Evolutionary conservation across 768 basidiomycete species (phyloP).

Genomic region (Tephrocybe rancida): DNA sequence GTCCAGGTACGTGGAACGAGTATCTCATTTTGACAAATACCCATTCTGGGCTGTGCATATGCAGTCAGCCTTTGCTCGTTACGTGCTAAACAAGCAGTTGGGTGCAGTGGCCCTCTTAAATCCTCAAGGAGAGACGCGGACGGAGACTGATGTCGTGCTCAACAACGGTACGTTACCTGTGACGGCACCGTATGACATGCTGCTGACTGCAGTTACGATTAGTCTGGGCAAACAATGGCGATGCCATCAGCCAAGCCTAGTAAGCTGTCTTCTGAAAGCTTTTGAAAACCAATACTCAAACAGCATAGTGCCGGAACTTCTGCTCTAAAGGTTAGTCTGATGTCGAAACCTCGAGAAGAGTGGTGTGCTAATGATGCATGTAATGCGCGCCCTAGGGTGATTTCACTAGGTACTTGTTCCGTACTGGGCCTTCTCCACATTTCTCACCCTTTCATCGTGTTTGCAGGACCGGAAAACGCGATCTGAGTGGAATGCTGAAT

Average conservation of each 20-base stretch:
- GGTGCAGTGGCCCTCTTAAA: slow-evolving; percentile 70
- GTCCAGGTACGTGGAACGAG: slow-evolving; percentile 61
- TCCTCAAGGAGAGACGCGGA: slow-evolving; percentile 51
- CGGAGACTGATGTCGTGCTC: slow-evolving; percentile 72
- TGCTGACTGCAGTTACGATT: neutral
- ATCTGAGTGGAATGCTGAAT: slow-evolving; percentile 88
- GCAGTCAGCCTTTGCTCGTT: slow-evolving; percentile 89
- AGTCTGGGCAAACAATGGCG: slow-evolving; percentile 99
- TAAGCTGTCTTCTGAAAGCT: slow-evolving; percentile 39
- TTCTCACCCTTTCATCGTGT: slow-evolving; percentile 7
- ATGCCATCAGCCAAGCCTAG: slow-evolving; percentile 90
- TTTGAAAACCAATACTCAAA: neutral
- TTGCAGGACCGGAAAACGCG: slow-evolving; percentile 90
- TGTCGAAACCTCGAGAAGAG: neutral
- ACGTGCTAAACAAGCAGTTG: slow-evolving; percentile 75
- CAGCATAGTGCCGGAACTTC: slow-evolving; percentile 86
- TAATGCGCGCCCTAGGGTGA: slow-evolving; percentile 69
- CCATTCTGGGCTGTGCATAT: neutral
- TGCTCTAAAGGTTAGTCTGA: slow-evolving; percentile 77
- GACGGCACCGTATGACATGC: neutral
- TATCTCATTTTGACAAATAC: neutral
- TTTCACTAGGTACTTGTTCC: slow-evolving; percentile 67
- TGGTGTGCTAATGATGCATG: slow-evolving; percentile 1
- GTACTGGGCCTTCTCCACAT: neutral
- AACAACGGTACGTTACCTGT: slow-evolving; percentile 61